Percentiles rank a stretch among this genome's conserved stretches.
Evolutionary conservation across 129 eudicot species (phyloP).

Genomic region (Oenanthe sinensis): DNA sequence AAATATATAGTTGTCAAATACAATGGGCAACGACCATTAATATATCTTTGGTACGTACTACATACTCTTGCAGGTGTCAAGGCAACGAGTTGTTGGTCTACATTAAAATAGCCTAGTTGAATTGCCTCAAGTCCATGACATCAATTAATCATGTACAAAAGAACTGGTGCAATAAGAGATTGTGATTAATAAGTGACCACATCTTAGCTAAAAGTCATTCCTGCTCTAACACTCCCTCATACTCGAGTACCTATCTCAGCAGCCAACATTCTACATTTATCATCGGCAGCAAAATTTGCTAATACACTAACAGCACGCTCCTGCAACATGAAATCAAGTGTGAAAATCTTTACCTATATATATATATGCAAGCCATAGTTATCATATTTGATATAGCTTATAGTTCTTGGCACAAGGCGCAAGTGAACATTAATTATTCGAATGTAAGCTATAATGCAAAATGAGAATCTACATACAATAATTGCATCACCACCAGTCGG

Average conservation of each 20-base stretch:
- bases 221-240: slow-evolving; percentile 92
- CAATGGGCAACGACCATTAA: background rate
- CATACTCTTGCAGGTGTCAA: background rate
- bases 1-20: background rate
- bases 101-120: background rate
- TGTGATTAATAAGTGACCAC: background rate
- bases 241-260: slow-evolving; percentile 73
- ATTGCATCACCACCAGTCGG: slow-evolving; percentile 85
- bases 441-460: background rate
- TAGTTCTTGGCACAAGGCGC: background rate
- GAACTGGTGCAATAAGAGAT: background rate
- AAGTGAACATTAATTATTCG: background rate
- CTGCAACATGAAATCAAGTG: slow-evolving; percentile 28
- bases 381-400: background rate
- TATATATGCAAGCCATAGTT: background rate
- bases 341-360: background rate
- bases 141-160: background rate
- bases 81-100: background rate
- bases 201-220: slow-evolving; percentile 18
- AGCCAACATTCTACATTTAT: slow-evolving; percentile 83
- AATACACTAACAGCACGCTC: slow-evolving; percentile 93
- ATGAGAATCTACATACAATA: slow-evolving; percentile 44
- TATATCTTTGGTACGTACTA: background rate
- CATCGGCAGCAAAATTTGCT: slow-evolving; percentile 88
- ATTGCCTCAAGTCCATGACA: background rate